Evolutionary conservation across 78 protist species (phyloP).

Genomic region (Dictyostelium discoideum): dicty_2.7 NC_007089.4:3342501-3343000

Average conservation of each 20-base stretch:
- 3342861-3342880: no score
- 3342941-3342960: not conserved
- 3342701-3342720: no score
- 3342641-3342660: no score
- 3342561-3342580: no score
- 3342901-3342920: no score
- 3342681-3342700: not conserved
- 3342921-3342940: no score
- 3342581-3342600: no score
- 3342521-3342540: not conserved
- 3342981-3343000: not conserved
- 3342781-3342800: not conserved
- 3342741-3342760: not conserved
- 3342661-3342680: not conserved
- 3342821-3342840: no score
- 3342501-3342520: no score
- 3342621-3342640: not conserved
- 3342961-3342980: not conserved
- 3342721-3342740: not conserved
- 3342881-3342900: no score
- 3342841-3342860: no score
- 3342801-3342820: no score
- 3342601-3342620: not conserved
- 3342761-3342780: not conserved
- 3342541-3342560: not conserved